Percentiles rank a stretch among this genome's conserved stretches.
phyloP scores from a whole-genome alignment of 2,329 filamentous ascomycete genomes.

The Pseudocercospora macadamiae region DNA sequence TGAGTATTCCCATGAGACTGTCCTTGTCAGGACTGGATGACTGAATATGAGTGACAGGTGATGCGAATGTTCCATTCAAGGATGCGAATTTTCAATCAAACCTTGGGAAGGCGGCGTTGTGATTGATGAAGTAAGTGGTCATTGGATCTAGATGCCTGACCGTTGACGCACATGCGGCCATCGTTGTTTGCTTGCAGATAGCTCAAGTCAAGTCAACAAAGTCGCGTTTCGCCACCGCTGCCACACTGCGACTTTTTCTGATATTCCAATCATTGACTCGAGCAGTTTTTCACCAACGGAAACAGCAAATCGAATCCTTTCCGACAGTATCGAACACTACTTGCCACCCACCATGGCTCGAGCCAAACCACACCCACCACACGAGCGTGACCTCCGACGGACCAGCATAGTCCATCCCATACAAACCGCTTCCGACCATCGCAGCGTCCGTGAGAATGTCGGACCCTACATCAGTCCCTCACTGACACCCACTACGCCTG shows the following conservation, averaged over 20 bases:
- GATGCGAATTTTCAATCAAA: slow-evolving; percentile 52
- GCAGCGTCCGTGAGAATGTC: neutral
- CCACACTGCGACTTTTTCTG: too few species aligned
- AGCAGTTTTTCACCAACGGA: neutral
- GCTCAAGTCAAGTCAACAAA: too few species aligned
- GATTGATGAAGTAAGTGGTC: neutral
- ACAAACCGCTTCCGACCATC: neutral
- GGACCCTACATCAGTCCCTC: neutral
- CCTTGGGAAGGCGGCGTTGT: slow-evolving; percentile 36
- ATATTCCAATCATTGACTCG: neutral
- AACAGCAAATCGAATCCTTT: neutral
- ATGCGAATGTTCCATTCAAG: slow-evolving; percentile 53
- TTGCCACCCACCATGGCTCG: neutral
- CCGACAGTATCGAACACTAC: neutral
- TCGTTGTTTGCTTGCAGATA: too few species aligned
- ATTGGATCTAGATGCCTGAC: neutral
- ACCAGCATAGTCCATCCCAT: neutral
- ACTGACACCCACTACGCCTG: neutral
- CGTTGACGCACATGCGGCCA: too few species aligned
- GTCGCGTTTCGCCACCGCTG: too few species aligned
- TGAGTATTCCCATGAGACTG: neutral
- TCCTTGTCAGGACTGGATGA: neutral
- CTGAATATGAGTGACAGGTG: slow-evolving; percentile 11
- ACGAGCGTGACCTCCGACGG: neutral
- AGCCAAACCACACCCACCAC: neutral